Evolutionary conservation across 2,329 filamentous ascomycete species (phyloP), one percentile per base, ranked within the genome.

Genomic region (Talaromyces amestolkiae): DNA sequence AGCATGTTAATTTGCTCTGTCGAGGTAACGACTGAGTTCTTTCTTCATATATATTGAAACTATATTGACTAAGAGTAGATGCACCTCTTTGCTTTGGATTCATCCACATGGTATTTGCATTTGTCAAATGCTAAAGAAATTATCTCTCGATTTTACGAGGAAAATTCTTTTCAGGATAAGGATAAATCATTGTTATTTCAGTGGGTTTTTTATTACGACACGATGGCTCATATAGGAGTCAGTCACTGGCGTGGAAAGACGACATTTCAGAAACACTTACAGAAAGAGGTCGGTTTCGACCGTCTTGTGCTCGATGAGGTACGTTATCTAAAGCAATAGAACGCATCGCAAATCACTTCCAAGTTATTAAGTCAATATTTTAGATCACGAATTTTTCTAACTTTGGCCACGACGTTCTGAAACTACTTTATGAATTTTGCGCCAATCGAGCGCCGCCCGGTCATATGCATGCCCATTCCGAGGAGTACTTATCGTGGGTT

Each of bases 1-100:
- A 53, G 61, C 31, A 56, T 63, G 41, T 51, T 63, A 13, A 54
- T 62, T 47, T 62, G 60, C 15, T 54, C 47, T 24, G 33, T 62
- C 3, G 60, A 62, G 60, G 60, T 62, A 62, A 3, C 3, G n/a
- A 43, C n/a, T 9, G 13, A 24, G 11, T n/a, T 35, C 22, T 17
- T 19, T 33, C 22, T 51, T 51, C 24, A 15, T 3, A 24, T 6
- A 24, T 51, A 15, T n/a, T 22, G 1, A 7, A 13, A 15, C 17
- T 5, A 39, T 13, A 19, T 13, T 47, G 15, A 60, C n/a, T n/a
- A 45, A 33, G 47, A 49, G 24, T 37, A 61, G 59, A 61, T 61
- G 59, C 59, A 61, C 24, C n/a, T 49, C 6, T 51, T 39, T 19
- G 31, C 43, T 22, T 31, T 37, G 27, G 31, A 45, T 17, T 61